Evolutionary conservation across 2,329 filamentous ascomycete genomes (phyloP).

Genomic region (Acrocalymma vagum): DNA sequence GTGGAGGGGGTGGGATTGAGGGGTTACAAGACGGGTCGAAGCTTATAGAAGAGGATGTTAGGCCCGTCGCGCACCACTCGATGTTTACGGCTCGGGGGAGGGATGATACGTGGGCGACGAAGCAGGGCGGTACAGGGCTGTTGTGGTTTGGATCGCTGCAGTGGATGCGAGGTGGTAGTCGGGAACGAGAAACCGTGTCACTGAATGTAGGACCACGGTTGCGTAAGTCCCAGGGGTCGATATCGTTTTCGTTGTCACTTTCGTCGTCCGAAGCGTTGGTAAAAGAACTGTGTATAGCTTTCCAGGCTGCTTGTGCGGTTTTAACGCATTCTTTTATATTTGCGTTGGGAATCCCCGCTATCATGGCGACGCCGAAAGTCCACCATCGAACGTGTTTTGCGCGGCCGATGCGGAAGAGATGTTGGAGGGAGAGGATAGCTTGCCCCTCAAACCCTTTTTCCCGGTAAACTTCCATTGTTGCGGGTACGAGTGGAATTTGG

Average conservation of each 20-base stretch:
- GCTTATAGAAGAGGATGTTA: slow-evolving; percentile 36
- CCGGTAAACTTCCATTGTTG: slow-evolving; percentile 71
- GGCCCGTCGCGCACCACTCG: slow-evolving; percentile 83
- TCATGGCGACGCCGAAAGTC: slow-evolving; percentile 72
- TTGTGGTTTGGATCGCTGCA: slow-evolving; percentile 8
- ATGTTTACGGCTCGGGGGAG: slow-evolving; percentile 78
- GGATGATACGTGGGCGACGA: slow-evolving; percentile 77
- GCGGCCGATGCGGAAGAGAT: slow-evolving; percentile 83
- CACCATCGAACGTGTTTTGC: slow-evolving; percentile 78
- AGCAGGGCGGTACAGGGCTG: slow-evolving; percentile 67
- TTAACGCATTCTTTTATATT: slow-evolving; percentile 32
- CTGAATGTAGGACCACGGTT: slow-evolving; percentile 55
- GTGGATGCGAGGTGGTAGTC: slow-evolving; percentile 53
- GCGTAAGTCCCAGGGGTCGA: slow-evolving; percentile 73
- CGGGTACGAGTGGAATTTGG: slow-evolving; percentile 87
- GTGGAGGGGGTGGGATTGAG: background rate
- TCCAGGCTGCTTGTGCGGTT: slow-evolving; percentile 57
- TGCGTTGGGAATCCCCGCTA: slow-evolving; percentile 14
- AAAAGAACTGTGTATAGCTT: slow-evolving; percentile 27
- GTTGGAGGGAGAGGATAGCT: slow-evolving; percentile 80
- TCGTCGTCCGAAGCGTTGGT: slow-evolving; percentile 54
- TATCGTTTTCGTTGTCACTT: slow-evolving; percentile 47
- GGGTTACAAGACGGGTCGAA: background rate
- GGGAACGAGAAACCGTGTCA: slow-evolving; percentile 35
- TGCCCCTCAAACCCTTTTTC: slow-evolving; percentile 62